Conservation (phyloP, 202 grass and related monocot species). For the Zoysia matrella region DNA sequence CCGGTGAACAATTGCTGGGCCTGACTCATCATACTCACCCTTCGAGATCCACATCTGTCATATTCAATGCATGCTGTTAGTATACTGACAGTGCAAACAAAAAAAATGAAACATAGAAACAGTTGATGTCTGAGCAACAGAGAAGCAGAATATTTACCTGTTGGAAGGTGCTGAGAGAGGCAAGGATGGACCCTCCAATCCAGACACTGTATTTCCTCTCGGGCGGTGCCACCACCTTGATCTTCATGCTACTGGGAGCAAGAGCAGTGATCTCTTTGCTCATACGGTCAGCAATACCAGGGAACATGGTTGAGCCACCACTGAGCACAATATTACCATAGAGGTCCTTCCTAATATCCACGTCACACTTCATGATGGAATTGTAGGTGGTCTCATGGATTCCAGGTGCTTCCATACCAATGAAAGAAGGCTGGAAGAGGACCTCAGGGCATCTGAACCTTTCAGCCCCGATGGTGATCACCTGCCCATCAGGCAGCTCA, state of each 20-base stretch:
- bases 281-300: no score
- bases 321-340: no score
- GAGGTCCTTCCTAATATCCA: no score
- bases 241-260: no score
- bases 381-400: no score
- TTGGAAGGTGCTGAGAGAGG: no score
- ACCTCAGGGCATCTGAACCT: constrained; percentile 83
- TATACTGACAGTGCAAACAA: background rate
- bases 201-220: no score
- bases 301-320: no score
- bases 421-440: constrained; percentile 79
- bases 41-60: constrained; percentile 89
- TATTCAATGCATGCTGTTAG: constrained; percentile 29
- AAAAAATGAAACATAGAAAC: background rate
- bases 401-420: constrained; percentile 52
- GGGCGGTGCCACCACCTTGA: no score
- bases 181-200: no score
- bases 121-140: background rate
- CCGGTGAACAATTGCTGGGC: constrained; percentile 54
- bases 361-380: no score
- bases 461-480: constrained; percentile 80
- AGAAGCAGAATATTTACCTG: constrained; percentile 22
- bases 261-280: no score
- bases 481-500: constrained; percentile 54
- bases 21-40: constrained; percentile 60